Conservation (phyloP, 2,329 filamentous ascomycete species). For the Aschersonia sp. region DNA sequence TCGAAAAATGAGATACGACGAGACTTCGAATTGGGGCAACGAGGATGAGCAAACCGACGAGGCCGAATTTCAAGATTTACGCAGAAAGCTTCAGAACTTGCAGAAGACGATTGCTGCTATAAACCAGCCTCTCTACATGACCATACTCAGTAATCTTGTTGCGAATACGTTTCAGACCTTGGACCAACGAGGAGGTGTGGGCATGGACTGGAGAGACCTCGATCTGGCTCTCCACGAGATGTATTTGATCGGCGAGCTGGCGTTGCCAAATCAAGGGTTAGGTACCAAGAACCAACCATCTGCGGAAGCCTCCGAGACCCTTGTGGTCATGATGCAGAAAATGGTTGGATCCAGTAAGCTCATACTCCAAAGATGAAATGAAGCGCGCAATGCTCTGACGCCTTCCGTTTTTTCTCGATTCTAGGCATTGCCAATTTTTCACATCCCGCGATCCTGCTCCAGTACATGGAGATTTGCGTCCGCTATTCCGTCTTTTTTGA, state of each 20-base stretch:
- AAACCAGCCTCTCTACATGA: constrained; percentile 76
- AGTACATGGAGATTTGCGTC: constrained; percentile 98
- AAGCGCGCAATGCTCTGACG: neutral
- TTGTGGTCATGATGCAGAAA: constrained; percentile 85
- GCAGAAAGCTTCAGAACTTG: constrained; percentile 76
- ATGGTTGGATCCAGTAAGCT: constrained; percentile 80
- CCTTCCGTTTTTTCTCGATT: neutral
- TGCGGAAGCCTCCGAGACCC: constrained; percentile 60
- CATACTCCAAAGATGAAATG: neutral
- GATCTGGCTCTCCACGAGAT: constrained; percentile 92
- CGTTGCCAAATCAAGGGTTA: constrained; percentile 76
- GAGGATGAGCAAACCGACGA: constrained; percentile 94
- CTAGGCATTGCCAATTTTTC: constrained; percentile 69
- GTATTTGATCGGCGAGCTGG: constrained; percentile 87
- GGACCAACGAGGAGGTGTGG: constrained; percentile 49
- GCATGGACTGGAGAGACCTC: constrained; percentile 86
- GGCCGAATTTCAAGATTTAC: constrained; percentile 89
- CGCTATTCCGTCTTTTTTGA: constrained; percentile 91
- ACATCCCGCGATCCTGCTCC: constrained; percentile 82
- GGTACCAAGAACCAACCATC: constrained; percentile 74
- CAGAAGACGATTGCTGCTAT: constrained; percentile 88
- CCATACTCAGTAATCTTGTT: constrained; percentile 79
- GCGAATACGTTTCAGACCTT: constrained; percentile 73
- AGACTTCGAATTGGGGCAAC: constrained; percentile 83
- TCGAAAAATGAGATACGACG: constrained; percentile 93